A percentile compares a stretch with the other conserved stretches of the same genome.
Evolutionary conservation across 495 filamentous ascomycete species (phyloP).

Genomic region (Cercophora scortea): DNA sequence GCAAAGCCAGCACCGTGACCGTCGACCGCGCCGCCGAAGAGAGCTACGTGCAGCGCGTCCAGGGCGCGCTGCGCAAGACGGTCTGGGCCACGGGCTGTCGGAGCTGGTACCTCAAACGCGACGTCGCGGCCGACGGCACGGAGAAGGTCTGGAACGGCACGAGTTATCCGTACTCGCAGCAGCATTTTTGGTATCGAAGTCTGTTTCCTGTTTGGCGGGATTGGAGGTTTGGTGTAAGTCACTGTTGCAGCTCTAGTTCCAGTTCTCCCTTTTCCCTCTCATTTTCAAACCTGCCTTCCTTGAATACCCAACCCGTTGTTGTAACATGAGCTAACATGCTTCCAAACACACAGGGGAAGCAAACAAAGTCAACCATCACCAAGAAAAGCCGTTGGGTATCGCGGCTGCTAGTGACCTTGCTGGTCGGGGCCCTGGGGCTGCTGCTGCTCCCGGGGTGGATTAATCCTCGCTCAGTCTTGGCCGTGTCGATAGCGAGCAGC

Average conservation of each 20-base stretch:
- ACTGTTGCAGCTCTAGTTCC: too few species aligned
- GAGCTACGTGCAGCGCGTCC: slow-evolving; percentile 14
- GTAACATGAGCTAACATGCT: background rate
- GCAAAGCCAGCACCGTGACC: slow-evolving; percentile 20
- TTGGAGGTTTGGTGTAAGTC: slow-evolving; percentile 1
- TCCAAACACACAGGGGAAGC: background rate
- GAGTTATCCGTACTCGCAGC: slow-evolving; percentile 7
- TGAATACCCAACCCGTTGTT: background rate
- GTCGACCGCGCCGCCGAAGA: slow-evolving; percentile 28
- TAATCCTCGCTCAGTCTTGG: too few species aligned
- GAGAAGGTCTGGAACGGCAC: slow-evolving; percentile 1
- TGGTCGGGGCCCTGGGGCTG: too few species aligned
- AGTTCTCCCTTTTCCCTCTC: background rate
- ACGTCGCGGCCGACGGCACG: background rate
- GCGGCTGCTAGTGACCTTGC: too few species aligned
- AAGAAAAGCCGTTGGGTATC: background rate
- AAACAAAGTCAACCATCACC: background rate
- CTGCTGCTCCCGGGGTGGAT: too few species aligned
- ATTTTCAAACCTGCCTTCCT: background rate
- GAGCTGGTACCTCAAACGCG: slow-evolving; percentile 33
- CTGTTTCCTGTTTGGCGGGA: slow-evolving; percentile 4
- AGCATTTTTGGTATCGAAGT: background rate
- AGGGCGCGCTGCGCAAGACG: slow-evolving; percentile 15
- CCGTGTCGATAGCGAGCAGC: too few species aligned
- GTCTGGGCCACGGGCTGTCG: slow-evolving; percentile 25